Evolutionary conservation across 805 yeast genomes (phyloP), one percentile per base, ranked within the genome.

Genomic region (Pichia kluyveri): DNA sequence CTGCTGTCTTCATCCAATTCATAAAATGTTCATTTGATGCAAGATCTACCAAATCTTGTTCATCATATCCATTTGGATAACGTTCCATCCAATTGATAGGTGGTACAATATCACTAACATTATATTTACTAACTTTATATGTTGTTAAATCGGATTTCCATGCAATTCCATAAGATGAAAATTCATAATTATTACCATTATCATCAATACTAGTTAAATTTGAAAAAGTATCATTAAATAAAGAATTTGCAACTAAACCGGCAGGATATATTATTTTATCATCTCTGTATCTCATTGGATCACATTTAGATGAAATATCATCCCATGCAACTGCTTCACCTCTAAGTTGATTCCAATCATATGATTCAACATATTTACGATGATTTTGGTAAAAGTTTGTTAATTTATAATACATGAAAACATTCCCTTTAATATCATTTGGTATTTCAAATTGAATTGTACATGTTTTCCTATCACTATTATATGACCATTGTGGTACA

Each of bases 1-100:
- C 96, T 0, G 98, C 96, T 1, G 97, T 89, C 59, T 95, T 79
- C 97, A 91, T 91, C 99, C 99, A 91, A 65, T 89, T 91, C 70
- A 89, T 96, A 57, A 91, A 77, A 54, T 82, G 82, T 61, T 87
- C 91, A 88, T 93, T 82, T 37, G 68, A 61, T 2, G 86, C 73
- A 43, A 91, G 62, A 60, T 86, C 83, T 3, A 95, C 96, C 51
- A 91, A 57, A 63, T 87, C 88, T 7, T 77, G 78, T 34, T 76
- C 81, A n/a, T 84, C 87, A 68, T 93, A 91, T 0, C 98, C 98
- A 51, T 89, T 68, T 2, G 98, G 98, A 63, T 66, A 91, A 68
- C 60, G 69, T 53, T 77, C 73, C 39, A 68, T 71, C 99, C 99
- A 91, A 68, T 85, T 87, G 45, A 93, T 96, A 7, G 99, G 99